phyloP scores from a whole-genome alignment of 2,329 filamentous ascomycete genomes.

The Escovopsis sp. region DNA sequence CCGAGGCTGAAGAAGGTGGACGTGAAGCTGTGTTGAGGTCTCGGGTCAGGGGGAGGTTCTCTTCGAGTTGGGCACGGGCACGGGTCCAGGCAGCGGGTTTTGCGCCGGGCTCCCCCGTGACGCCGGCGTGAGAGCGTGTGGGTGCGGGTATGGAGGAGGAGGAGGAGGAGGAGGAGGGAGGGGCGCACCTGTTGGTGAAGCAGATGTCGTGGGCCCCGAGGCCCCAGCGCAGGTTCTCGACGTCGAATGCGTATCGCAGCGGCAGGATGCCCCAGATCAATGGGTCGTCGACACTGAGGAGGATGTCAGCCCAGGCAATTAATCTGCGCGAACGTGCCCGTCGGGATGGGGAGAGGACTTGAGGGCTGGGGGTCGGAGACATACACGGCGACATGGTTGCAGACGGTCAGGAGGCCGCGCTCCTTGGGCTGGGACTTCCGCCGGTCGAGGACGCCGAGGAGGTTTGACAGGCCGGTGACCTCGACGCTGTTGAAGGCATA shows the following conservation, averaged over 20 bases:
- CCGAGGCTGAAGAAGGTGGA: constrained; percentile 76
- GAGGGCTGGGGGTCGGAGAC: background rate
- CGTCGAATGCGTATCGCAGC: constrained; percentile 53
- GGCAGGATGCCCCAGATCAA: constrained; percentile 87
- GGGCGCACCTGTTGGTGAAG: constrained; percentile 63
- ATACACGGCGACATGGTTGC: constrained; percentile 28
- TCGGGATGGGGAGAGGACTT: background rate
- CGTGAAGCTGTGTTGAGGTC: constrained; percentile 34
- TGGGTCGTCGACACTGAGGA: constrained; percentile 68
- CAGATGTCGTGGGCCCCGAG: constrained; percentile 92
- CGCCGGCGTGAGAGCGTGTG: background rate
- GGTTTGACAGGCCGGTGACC: constrained; percentile 59
- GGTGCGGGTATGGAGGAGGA: background rate
- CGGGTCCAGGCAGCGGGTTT: too few relatives aligned
- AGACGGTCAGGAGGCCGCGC: constrained; percentile 65
- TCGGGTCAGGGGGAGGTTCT: background rate
- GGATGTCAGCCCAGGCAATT: constrained; percentile 1
- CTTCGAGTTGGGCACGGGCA: too few relatives aligned
- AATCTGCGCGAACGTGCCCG: background rate
- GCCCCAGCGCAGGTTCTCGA: constrained; percentile 70
- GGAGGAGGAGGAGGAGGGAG: background rate
- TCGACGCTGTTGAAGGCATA: constrained; percentile 61
- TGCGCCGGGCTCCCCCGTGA: too few relatives aligned
- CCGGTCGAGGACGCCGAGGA: constrained; percentile 61
- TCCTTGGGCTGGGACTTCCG: constrained; percentile 50